phyloP scores from a whole-genome alignment of 1,284 basidiomycete species.

The Pseudozyma thailandica region DNA sequence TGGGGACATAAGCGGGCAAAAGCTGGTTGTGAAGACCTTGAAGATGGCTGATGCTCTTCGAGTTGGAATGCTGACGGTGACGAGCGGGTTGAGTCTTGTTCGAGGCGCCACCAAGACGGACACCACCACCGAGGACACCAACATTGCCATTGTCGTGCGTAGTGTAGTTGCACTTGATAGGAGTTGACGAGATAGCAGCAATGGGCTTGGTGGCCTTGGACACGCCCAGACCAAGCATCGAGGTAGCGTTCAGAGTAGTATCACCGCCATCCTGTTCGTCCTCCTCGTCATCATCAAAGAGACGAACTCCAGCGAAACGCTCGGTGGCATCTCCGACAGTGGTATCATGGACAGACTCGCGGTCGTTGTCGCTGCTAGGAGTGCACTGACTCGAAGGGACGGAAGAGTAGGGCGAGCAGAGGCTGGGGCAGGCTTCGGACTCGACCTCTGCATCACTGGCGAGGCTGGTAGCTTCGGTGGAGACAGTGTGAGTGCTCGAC shows the following conservation, averaged over 20 bases:
- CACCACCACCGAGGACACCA: constrained; percentile 59
- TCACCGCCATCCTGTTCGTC: constrained; percentile 37
- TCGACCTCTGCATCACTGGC: constrained; percentile 11
- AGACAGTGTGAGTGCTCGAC: constrained; percentile 30
- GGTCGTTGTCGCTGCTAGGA: constrained; percentile 9
- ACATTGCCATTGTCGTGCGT: constrained; percentile 62
- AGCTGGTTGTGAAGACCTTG: constrained; percentile 30
- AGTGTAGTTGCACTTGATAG: constrained; percentile 54
- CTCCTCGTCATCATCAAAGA: constrained; percentile 27
- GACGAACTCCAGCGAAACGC: constrained; percentile 36
- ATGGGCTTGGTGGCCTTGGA: constrained; percentile 22
- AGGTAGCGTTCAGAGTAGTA: constrained; percentile 26
- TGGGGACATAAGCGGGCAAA: constrained; percentile 18
- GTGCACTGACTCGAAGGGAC: constrained; percentile 22
- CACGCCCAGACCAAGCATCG: constrained; percentile 25
- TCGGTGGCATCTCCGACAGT: constrained; percentile 29
- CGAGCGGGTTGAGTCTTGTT: constrained; percentile 7
- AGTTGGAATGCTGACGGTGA: constrained; percentile 35
- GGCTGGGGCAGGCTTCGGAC: constrained; percentile 39
- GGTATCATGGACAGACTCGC: constrained; percentile 28
- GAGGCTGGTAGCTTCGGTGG: constrained; percentile 43
- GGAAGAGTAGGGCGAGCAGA: constrained; percentile 34
- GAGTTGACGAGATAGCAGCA: constrained; percentile 10
- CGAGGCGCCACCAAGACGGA: constrained; percentile 30
- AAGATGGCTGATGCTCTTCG: constrained; percentile 40